A percentile compares a stretch with the other conserved stretches of the same genome.
Conservation (phyloP, 805 yeast genomes). For the Phaffomyces antillensis region DNA sequence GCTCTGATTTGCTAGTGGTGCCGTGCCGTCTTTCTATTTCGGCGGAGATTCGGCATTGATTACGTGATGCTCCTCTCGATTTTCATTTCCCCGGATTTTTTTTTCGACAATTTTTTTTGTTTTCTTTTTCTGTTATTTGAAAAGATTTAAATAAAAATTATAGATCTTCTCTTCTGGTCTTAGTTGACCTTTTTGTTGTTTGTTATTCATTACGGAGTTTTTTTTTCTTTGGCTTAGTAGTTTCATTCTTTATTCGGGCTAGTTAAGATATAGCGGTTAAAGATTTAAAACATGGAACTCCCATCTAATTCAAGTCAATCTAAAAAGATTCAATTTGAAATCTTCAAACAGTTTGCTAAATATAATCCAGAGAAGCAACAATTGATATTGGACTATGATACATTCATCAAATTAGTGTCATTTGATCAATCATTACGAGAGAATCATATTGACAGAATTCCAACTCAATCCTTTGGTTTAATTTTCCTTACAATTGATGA, state of each 20-base stretch:
- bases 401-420: slow-evolving; percentile 30
- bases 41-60: background rate
- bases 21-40: too few relatives aligned
- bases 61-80: background rate
- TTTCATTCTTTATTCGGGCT: too few relatives aligned
- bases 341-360: slow-evolving; percentile 37
- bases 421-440: slow-evolving; percentile 33
- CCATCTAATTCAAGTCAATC: slow-evolving; percentile 30
- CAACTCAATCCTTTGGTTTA: slow-evolving; percentile 56
- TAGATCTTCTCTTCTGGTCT: too few relatives aligned
- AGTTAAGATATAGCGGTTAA: too few relatives aligned
- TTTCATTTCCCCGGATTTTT: slow-evolving; percentile 4
- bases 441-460: slow-evolving; percentile 35
- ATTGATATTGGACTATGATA: slow-evolving; percentile 27
- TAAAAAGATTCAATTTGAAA: slow-evolving; percentile 32
- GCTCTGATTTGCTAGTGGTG: background rate
- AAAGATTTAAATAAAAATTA: too few relatives aligned
- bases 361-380: slow-evolving; percentile 26
- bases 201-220: too few relatives aligned
- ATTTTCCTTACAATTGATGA: slow-evolving; percentile 79
- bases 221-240: too few relatives aligned
- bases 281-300: slow-evolving; percentile 27
- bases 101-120: background rate
- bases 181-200: too few relatives aligned
- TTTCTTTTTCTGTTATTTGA: too few relatives aligned